Percentiles rank a stretch among this genome's conserved stretches.
phyloP scores from a whole-genome alignment of 345 rosid species.

The Gossypium longicalyx region DNA sequence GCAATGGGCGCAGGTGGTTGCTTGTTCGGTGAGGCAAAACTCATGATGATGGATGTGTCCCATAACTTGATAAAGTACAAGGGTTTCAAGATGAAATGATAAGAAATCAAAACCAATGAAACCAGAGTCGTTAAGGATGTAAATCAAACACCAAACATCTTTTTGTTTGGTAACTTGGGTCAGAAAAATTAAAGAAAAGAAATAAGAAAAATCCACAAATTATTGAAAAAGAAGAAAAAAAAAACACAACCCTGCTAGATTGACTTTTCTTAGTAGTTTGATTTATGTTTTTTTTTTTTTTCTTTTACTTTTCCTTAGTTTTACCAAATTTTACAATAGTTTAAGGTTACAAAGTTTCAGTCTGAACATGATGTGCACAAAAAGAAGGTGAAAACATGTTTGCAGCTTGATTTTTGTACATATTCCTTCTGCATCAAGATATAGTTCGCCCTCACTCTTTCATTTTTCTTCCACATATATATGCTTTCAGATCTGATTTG shows the following conservation, averaged over 20 bases:
- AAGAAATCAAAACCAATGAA: not conserved
- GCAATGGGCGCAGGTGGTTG: slow-evolving; percentile 97
- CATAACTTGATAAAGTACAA: not conserved
- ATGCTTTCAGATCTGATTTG: no score
- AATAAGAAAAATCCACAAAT: not conserved
- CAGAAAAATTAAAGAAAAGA: not conserved
- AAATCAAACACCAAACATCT: slow-evolving; percentile 1
- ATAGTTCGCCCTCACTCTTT: no score
- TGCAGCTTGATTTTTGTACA: not conserved
- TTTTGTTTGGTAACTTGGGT: not conserved
- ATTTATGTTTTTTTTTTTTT: not conserved
- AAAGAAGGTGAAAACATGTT: not conserved
- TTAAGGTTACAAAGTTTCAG: not conserved
- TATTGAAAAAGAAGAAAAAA: not conserved
- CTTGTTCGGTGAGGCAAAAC: slow-evolving; percentile 79
- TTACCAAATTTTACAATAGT: not conserved
- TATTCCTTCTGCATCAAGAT: no score
- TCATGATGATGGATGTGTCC: slow-evolving; percentile 21
- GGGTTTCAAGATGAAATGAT: not conserved
- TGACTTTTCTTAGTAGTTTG: not conserved
- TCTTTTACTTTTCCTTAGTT: not conserved
- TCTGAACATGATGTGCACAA: not conserved
- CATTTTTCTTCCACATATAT: no score
- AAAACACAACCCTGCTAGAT: not conserved
- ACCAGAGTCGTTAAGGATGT: not conserved